Base-by-base conservation (phyloP, 2,329 filamentous ascomycete genomes). In the Ascochyta fabae region DNA sequence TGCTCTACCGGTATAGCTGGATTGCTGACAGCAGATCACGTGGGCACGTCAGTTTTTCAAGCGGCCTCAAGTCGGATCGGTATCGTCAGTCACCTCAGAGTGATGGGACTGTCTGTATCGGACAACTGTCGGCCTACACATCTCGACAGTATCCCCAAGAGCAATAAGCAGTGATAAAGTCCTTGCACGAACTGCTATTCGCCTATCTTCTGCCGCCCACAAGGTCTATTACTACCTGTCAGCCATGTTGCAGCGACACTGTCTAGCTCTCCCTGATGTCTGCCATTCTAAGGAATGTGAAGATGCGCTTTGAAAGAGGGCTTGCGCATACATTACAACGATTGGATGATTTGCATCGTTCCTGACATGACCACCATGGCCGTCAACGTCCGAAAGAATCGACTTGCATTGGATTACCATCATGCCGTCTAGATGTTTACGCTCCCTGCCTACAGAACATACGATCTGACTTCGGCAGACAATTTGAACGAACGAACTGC, bases 321-420 rank as follows among this genome's bases (percentile, higher is more conserved):
- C 4, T 23, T 15, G 36, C 22, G 27, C 23, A 10, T 19, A 26
- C 35, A 36, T 31, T 42, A 46, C 42, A 50, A 23, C 29, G 42
- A 42, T 42, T 16, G 34, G 36, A 49, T 35, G 35, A 29, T 12
- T 3, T 22, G 9, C 33, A 12, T 41, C 16, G 34, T 39, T 26
- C 31, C 31, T 47, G 42, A 22, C 34, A 39, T 40, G n/a, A 10
- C 41, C 10, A 26, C 33, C 26, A 48, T 13, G 6, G 1, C 34
- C 23, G 46, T 27, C 27, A 23, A 34, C 16, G 27, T 48, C 40
- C 46, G 48, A 34, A 49, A 16, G 23, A 13, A 23, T 50, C 46
- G 40, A 38, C 46, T 46, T 42, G 52, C 46, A 50, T 46, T 15
- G 45, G 29, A 34, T 41, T 40, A 24, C 31, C 26, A 27, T 40